Evolutionary conservation across 176 grass and related monocot genomes (phyloP), one percentile per base, ranked within the genome.

Genomic region (Guadua angustifolia): DNA sequence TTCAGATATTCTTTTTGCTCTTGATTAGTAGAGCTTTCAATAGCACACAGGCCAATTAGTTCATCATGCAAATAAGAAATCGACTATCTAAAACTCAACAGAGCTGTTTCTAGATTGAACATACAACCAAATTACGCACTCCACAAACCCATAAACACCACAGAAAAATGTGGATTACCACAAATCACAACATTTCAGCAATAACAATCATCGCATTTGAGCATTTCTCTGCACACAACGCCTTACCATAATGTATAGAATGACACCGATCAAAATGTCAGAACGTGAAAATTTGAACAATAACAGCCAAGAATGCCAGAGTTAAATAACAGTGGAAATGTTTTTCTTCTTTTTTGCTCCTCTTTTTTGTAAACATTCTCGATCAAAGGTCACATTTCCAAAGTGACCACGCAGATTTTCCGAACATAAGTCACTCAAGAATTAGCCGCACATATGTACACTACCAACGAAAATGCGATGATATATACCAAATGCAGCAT

Each of bases 401-500:
- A 60, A 77, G 78, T 17, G 55, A 62, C 35, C 46, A 35, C 18
- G 25, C 49, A 70, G 29, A 59, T 40, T 16, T 74, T 51, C 4
- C 4, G 14, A 85, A 33, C 43, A 35, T 75, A 83, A 74, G 50
- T 42, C 22, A 45, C 64, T 65, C 9, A 8, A 82, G 83, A 61
- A 82, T 64, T 71, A 56, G 77, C 61, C 15, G 0, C 82, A 25
- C 52, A 65, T 24, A 42, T 11, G 19, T 24, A 77, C 25, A 32
- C 16, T 66, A 82, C 38, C 62, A 74, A 62, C 42, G 69, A 87
- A 85, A 87, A 61, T 22, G 8, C 55, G 15, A 63, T 10, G 69
- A 79, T 75, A 78, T 80, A 84, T 80, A 87, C 43, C 60, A 69
- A 84, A 83, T 90, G 80, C 80, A 83, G 84, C 59, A 90, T 74